Base-by-base conservation (phyloP, 2,329 filamentous ascomycete genomes). In the Calonectria montana region DNA sequence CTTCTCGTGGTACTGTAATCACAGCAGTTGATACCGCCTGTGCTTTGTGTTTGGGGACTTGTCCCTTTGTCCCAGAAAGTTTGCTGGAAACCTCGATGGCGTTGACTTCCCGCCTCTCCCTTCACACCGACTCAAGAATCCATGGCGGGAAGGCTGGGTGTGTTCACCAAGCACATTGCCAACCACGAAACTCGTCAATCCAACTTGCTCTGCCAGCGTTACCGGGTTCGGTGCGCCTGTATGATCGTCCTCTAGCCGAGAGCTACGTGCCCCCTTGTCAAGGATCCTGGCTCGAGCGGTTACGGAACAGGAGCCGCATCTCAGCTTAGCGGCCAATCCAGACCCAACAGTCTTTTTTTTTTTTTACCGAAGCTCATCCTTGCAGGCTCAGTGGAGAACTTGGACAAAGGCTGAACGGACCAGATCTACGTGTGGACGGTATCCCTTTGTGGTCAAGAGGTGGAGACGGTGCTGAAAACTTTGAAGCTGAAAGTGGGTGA, bases 271-370 rank as follows among this genome's bases (percentile, higher is more conserved):
- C 59, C 61, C 65, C 39, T 47, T 41, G 35, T 35, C 50, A 59
- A 25, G 69, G 64, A 55, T n/a, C 55, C 63, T 39, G 43, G 65
- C 63, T 59, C 47, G 25, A 71, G 50, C 48, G 73, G 72, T 72
- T 70, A 73, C 74, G 74, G 74, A 57, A 63, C 47, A 63, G 55
- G 69, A 72, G 72, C 77, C 77, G 76, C 67, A 69, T 75, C 69
- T 77, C 77, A 78, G 79, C 74, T 63, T 63, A 79, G 61, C 53
- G 15, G 35, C 64, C 64, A 61, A 37, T 55, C 23, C 62, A 61
- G 31, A 63, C 45, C 64, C 29, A 47, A 64, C 18, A 15, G 50
- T 35, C 7, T 21, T 39, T 65, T 35, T n/a, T n/a, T n/a, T 59
- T 68, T 74, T 39, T 47, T 41, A 45, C 67, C 53, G 35, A 74